Evolutionary conservation across 495 filamentous ascomycete species (phyloP), one percentile per base, ranked within the genome.

Genomic region (Polyplosphaeria fusca): DNA sequence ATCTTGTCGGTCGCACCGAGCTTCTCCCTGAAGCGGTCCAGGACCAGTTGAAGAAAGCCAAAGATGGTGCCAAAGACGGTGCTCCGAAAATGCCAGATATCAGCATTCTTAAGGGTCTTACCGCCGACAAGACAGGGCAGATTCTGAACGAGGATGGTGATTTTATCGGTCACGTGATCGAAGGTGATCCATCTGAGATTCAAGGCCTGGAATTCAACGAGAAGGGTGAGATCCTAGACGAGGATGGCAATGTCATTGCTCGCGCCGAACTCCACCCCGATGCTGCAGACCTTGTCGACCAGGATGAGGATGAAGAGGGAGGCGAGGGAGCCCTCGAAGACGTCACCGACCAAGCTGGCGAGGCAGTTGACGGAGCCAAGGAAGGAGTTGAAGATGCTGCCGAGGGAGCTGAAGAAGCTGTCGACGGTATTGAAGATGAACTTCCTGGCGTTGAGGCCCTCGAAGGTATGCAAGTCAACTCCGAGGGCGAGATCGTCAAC

Each of bases 381-480:
- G 39, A 42, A 20, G 39, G 9, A 5, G 39, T 18, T 42, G 39
- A 42, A 37, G 64, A 57, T 11, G 56, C 49, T 20, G 69, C 54
- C 19, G 50, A 71, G 28, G 70, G 64, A 9, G 61, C 61, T 22
- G 68, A 70, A 30, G 67, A 65, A 16, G 49, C 61, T 19, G 63
- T 54, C 18, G 66, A 42, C 5, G 39, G 11, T 18, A 20, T 42
- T 19, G 39, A 42, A 61, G 64, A 63, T 23, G 70, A 76, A 27
- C 70, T 83, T 5, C 82, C 81, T 37, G 76, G 74, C 13, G 70
- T 85, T 26, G 76, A 80, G 20, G 77, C 76, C 18, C 74, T 86
- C 20, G 81, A 85, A 63, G 82, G 82, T 49, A 67, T 79, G 38
- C 75, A 73, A 46, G 75, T 80, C 70, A 85, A 85, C 73, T 81